These are phyloP conservation scores for Mycena rebaudengoi DNA, from an alignment of 768 basidiomycete genomes.

Conservation along the genomic window DNA sequence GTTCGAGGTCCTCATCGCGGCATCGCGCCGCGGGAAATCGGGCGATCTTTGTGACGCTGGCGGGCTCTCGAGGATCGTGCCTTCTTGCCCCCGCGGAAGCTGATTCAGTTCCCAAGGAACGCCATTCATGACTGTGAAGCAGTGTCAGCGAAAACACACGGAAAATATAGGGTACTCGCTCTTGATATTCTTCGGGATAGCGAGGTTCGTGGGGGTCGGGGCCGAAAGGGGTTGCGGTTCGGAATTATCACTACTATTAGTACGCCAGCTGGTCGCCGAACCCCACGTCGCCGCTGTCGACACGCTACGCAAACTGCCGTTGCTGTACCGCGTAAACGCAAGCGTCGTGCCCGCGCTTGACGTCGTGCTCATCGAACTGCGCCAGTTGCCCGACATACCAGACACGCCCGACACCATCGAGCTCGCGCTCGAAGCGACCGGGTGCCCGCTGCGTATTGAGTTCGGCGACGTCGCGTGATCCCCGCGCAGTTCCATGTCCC, in stretches of 20 bases:
- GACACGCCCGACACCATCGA: constrained; percentile 71
- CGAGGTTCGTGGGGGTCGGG: constrained; percentile 21
- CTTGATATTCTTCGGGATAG: constrained; percentile 80
- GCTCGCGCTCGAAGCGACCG: constrained; percentile 64
- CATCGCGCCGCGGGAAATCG: too few relatives aligned
- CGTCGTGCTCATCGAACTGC: constrained; percentile 73
- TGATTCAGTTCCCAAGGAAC: constrained; percentile 79
- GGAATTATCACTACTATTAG: constrained; percentile 49
- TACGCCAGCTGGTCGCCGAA: constrained; percentile 77
- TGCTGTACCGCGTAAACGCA: constrained; percentile 83
- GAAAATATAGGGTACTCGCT: constrained; percentile 53
- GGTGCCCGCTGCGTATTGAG: constrained; percentile 62
- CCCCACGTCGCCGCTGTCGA: constrained; percentile 86
- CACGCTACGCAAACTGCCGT: constrained; percentile 73
- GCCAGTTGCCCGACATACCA: constrained; percentile 81
- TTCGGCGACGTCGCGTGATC: constrained; percentile 64
- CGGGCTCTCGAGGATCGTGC: too few relatives aligned
- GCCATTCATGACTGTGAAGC: constrained; percentile 69
- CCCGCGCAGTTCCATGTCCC: constrained; percentile 38
- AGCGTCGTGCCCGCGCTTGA: constrained; percentile 75
- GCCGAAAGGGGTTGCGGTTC: constrained; percentile 30
- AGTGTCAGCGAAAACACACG: constrained; percentile 12
- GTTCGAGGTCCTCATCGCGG: too few relatives aligned
- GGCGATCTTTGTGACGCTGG: too few relatives aligned
- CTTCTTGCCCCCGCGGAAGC: constrained; percentile 72